Evolutionary conservation across 805 yeast genomes (phyloP), one percentile per base, ranked within the genome.

Genomic region (Starmerella powellii): DNA sequence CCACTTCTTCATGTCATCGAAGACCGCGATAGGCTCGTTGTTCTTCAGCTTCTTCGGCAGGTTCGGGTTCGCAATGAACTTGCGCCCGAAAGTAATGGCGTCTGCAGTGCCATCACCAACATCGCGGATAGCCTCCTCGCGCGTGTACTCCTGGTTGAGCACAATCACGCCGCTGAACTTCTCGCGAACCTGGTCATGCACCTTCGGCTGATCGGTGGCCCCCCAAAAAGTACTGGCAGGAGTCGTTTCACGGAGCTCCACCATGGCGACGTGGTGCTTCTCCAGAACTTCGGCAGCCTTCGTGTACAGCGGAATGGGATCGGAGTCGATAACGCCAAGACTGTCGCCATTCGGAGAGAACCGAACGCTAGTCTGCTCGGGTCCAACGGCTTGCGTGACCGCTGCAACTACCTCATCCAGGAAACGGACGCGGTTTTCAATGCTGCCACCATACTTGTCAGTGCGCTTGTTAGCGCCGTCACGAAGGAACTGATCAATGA

Each of bases 391-490:
- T 4, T 59, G 70, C 21, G 62, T 61, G 26, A 74, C 51, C 2
- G 70, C 70, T 49, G 73, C 78, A 15, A 76, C 61, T 15, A 74
- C 63, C 50, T 76, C 78, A 18, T 70, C 54, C 13, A 67, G 45
- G 40, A 78, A 65, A 40, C 76, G 57, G 12, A 63, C 62, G 48
- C 82, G 66, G 57, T 75, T 75, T 52, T 72, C 78, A 38, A 75
- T 61, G 1, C 70, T 60, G 12, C 82, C 82, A 39, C 82, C 83
- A 50, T 75, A 77, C 49, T 70, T 63, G 53, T 77, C 84, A 1
- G 72, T 71, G 54, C 83, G 65, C 42, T 61, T 52, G 56, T 78
- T 75, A 21, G 70, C 56, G 13, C 55, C 50, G 1, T 61, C 58
- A 28, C 71, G 63, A 29, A 71, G 51, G 51, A 78, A 76, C 45